Percentiles rank a stretch among this genome's conserved stretches.
These are phyloP conservation scores for Lichtheimia ramosa DNA, from an alignment of 371 early-diverging fungal genomes.

Conservation along the genomic window DNA sequence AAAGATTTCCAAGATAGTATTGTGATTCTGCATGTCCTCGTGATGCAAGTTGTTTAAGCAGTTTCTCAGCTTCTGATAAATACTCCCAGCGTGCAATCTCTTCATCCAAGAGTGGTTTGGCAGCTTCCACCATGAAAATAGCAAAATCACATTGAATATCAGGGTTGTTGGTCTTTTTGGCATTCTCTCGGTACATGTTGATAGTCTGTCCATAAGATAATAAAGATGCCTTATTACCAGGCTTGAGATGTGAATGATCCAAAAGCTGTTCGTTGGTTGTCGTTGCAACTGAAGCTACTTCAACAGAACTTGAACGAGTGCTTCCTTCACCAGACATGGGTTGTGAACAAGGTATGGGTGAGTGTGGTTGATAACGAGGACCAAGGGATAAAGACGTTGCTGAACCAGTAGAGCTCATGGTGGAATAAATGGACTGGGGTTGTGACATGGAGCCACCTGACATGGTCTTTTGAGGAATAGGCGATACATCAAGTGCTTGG, in stretches of 20 bases:
- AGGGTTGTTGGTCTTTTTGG: slow-evolving; percentile 81
- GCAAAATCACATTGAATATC: slow-evolving; percentile 83
- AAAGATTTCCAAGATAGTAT: slow-evolving; percentile 65
- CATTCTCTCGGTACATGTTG: slow-evolving; percentile 79
- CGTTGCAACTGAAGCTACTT: not conserved
- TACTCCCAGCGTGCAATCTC: slow-evolving; percentile 57
- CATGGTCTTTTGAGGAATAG: not conserved
- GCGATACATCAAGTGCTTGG: not conserved
- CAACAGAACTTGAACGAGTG: slow-evolving; percentile 11
- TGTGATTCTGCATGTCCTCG: slow-evolving; percentile 68
- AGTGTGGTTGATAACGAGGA: not conserved
- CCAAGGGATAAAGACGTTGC: not conserved
- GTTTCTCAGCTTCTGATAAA: slow-evolving; percentile 62
- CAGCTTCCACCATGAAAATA: slow-evolving; percentile 72
- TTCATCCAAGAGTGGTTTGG: slow-evolving; percentile 55
- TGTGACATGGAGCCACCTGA: not conserved
- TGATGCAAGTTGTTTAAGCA: slow-evolving; percentile 60
- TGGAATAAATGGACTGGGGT: slow-evolving; percentile 2
- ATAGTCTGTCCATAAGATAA: slow-evolving; percentile 71
- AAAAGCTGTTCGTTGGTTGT: slow-evolving; percentile 45
- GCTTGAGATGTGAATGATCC: slow-evolving; percentile 67
- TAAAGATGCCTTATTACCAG: slow-evolving; percentile 65
- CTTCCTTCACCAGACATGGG: slow-evolving; percentile 5
- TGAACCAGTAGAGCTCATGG: slow-evolving; percentile 2
- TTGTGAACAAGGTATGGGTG: slow-evolving; percentile 5